Conservation (phyloP, 495 filamentous ascomycete species). For the Aspergillus haitiensis region DNA sequence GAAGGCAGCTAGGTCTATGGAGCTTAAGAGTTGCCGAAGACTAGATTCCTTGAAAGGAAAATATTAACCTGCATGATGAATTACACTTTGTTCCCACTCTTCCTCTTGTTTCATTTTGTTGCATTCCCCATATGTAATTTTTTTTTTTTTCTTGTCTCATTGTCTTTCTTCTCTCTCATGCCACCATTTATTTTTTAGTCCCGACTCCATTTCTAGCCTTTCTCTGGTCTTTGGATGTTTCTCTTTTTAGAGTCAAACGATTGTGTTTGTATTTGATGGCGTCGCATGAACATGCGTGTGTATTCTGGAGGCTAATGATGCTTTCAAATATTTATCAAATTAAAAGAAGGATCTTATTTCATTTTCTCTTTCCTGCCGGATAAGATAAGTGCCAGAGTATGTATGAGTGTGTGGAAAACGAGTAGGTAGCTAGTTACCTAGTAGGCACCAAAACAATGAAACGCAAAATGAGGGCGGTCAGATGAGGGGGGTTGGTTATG, state of each 20-base stretch:
- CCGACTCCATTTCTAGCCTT: neutral
- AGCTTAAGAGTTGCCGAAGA: slow-evolving; percentile 57
- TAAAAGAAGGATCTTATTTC: neutral
- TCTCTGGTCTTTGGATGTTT: neutral
- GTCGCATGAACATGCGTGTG: slow-evolving; percentile 15
- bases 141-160: slow-evolving; percentile 12
- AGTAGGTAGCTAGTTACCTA: no score
- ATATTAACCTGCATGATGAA: slow-evolving; percentile 24
- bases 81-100: slow-evolving; percentile 4
- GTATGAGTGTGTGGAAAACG: no score
- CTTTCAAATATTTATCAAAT: neutral
- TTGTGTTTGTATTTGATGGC: slow-evolving; percentile 27
- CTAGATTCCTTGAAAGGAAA: slow-evolving; percentile 48
- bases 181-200: neutral
- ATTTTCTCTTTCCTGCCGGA: neutral
- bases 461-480: no score
- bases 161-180: slow-evolving; percentile 4
- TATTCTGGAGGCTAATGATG: slow-evolving; percentile 1
- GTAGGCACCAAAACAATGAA: no score
- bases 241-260: slow-evolving; percentile 27
- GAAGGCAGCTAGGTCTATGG: slow-evolving; percentile 60
- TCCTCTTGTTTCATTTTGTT: slow-evolving; percentile 5
- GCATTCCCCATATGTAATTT: slow-evolving; percentile 14
- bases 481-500: no score
- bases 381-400: no score